Percentiles rank a stretch among this genome's conserved stretches.
Evolutionary conservation across 1,284 basidiomycete genomes (phyloP).

Genomic region (Inonotus hispidus): DNA sequence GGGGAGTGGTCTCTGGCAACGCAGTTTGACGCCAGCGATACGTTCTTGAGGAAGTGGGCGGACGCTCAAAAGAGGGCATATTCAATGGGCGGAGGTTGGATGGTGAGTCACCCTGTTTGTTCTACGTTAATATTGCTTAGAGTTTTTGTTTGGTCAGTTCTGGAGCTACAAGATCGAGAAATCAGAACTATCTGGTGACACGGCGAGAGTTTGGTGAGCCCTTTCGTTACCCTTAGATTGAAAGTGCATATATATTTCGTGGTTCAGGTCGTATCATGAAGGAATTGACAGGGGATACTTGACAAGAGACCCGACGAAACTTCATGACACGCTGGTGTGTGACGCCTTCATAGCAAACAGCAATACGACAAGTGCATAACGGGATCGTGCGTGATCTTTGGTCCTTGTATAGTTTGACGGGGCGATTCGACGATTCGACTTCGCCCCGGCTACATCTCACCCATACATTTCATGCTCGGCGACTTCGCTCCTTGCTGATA

Average conservation of each 20-base stretch:
- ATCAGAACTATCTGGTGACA: constrained; percentile 42
- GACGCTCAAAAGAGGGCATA: constrained; percentile 73
- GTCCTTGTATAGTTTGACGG: too few relatives aligned
- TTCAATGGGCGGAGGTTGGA: constrained; percentile 60
- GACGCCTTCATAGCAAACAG: constrained; percentile 31
- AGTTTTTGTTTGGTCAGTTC: constrained; percentile 39
- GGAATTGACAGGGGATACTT: constrained; percentile 54
- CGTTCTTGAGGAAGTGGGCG: constrained; percentile 65
- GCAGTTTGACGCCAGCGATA: constrained; percentile 57
- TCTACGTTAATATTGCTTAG: neutral
- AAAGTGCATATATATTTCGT: neutral
- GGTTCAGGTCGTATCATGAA: constrained; percentile 64
- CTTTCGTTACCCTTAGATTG: neutral
- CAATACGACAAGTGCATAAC: neutral
- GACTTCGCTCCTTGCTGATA: too few relatives aligned
- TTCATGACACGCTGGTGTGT: constrained; percentile 58
- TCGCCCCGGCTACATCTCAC: too few relatives aligned
- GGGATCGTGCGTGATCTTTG: too few relatives aligned
- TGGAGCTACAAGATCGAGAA: constrained; percentile 75
- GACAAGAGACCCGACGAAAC: constrained; percentile 52
- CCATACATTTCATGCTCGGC: too few relatives aligned
- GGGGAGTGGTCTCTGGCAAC: constrained; percentile 71
- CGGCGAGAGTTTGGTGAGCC: constrained; percentile 53
- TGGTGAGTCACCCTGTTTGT: constrained; percentile 40
- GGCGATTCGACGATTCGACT: too few relatives aligned